Evolutionary conservation across 2,329 filamentous ascomycete genomes (phyloP).

Genomic region (Stenocarpella maydis): DNA sequence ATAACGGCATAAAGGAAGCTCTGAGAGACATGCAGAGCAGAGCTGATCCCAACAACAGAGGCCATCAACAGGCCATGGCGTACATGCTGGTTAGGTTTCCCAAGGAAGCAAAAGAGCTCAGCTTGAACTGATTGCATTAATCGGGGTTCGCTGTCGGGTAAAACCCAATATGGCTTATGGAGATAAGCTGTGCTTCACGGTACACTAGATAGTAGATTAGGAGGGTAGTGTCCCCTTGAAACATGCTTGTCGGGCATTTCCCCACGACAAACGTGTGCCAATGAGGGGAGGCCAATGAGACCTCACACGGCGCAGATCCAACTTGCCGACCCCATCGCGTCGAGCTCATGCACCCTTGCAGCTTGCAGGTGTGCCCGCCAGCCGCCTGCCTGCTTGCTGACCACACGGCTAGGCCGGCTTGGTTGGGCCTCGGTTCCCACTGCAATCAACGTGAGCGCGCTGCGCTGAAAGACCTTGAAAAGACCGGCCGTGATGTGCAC

Average conservation of each 20-base stretch:
- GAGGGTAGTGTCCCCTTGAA: constrained; percentile 39
- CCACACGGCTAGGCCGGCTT: not conserved
- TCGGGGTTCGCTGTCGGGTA: too few relatives aligned
- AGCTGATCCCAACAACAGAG: not conserved
- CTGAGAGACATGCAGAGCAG: not conserved
- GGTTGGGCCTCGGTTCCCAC: not conserved
- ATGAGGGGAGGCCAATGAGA: constrained; percentile 35
- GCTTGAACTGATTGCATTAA: too few relatives aligned
- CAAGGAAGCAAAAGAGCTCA: too few relatives aligned
- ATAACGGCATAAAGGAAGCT: not conserved
- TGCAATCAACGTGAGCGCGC: not conserved
- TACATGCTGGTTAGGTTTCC: not conserved
- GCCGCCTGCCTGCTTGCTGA: not conserved
- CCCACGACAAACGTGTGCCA: constrained; percentile 38
- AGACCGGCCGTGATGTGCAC: not conserved
- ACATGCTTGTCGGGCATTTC: constrained; percentile 40
- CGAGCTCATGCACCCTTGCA: constrained; percentile 40
- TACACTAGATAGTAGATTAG: constrained; percentile 2
- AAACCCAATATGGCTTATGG: not conserved
- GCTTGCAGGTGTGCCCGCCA: constrained; percentile 19
- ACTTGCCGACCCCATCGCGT: constrained; percentile 33
- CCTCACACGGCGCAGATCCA: constrained; percentile 37
- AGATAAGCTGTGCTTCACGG: constrained; percentile 3
- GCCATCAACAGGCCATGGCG: not conserved
- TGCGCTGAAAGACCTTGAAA: not conserved